A percentile compares a stretch with the other conserved stretches of the same genome.
Evolutionary conservation across 2,329 filamentous ascomycete genomes (phyloP).

Genomic region (Diplodia seriata): DNA sequence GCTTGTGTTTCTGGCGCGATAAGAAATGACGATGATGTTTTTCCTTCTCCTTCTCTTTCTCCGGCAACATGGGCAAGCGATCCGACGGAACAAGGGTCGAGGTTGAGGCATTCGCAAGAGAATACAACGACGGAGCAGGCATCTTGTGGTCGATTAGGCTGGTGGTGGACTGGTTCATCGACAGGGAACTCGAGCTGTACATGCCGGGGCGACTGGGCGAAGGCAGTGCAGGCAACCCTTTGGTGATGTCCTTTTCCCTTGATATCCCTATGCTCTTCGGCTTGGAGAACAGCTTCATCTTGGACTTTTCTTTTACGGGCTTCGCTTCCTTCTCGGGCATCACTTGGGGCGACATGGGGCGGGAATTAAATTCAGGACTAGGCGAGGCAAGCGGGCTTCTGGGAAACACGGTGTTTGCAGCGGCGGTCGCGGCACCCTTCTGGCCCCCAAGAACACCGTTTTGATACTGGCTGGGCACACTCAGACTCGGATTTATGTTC

Average conservation of each 20-base stretch:
- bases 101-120: slow-evolving; percentile 75
- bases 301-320: slow-evolving; percentile 74
- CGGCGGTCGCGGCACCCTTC: slow-evolving; percentile 71
- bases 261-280: slow-evolving; percentile 75
- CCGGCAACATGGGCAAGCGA: slow-evolving; percentile 43
- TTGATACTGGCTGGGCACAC: slow-evolving; percentile 54
- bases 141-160: slow-evolving; percentile 68
- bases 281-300: slow-evolving; percentile 78
- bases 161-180: slow-evolving; percentile 72
- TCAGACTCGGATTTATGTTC: slow-evolving; percentile 1
- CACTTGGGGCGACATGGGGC: slow-evolving; percentile 35
- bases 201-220: slow-evolving; percentile 76
- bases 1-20: slow-evolving; percentile 78
- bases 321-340: slow-evolving; percentile 64
- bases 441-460: slow-evolving; percentile 68
- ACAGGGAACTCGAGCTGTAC: slow-evolving; percentile 67
- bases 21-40: slow-evolving; percentile 79
- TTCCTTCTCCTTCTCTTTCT: slow-evolving; percentile 69
- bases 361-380: slow-evolving; percentile 35
- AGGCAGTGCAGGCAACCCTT: slow-evolving; percentile 70
- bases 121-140: slow-evolving; percentile 69
- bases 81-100: slow-evolving; percentile 75
- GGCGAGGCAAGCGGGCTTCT: slow-evolving; percentile 62
- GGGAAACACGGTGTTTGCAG: slow-evolving; percentile 76
- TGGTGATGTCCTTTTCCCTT: slow-evolving; percentile 65